phyloP scores from a whole-genome alignment of 2,329 filamentous ascomycete species.

The Coniochaeta ligniaria region DNA sequence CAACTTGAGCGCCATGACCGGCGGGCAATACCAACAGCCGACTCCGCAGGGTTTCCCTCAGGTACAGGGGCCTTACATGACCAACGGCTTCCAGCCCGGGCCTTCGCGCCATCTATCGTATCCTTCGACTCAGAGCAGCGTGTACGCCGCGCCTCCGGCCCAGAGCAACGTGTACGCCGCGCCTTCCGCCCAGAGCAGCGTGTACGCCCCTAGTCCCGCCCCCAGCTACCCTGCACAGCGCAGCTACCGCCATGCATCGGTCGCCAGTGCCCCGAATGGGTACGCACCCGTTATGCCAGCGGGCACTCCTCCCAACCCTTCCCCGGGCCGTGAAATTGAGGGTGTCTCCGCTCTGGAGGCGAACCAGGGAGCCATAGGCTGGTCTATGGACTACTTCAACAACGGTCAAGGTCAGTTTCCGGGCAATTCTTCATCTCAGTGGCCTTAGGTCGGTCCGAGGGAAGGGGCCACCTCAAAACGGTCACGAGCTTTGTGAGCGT shows the following conservation, averaged over 20 bases:
- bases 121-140: neutral
- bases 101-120: neutral
- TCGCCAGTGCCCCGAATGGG: neutral
- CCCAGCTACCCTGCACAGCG: neutral
- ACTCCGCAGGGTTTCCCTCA: neutral
- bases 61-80: neutral
- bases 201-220: neutral
- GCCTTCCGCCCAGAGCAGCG: neutral
- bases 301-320: neutral
- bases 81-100: neutral
- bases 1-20: neutral
- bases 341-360: neutral
- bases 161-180: neutral
- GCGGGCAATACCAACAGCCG: neutral
- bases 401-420: neutral
- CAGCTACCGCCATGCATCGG: neutral
- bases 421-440: neutral
- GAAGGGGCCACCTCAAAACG: neutral
- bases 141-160: neutral
- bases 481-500: neutral
- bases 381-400: neutral
- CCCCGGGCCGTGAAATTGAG: neutral
- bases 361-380: neutral
- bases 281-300: neutral
- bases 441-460: neutral